A percentile compares a stretch with the other conserved stretches of the same genome.
These are phyloP conservation scores for Lenwebbia sp. DNA, from an alignment of 345 rosid species.

Conservation along the genomic window DNA sequence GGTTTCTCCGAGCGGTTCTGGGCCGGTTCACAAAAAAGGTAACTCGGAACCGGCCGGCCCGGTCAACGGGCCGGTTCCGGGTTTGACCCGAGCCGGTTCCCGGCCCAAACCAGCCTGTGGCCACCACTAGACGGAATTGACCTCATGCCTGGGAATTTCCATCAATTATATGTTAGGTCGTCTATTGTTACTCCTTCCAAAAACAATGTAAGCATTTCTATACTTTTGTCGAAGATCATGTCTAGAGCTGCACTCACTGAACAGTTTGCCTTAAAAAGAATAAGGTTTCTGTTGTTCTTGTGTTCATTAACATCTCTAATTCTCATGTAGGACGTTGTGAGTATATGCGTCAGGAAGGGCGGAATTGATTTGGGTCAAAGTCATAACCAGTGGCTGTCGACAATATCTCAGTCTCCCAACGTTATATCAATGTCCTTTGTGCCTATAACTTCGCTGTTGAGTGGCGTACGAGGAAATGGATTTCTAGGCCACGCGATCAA, in stretches of 20 bases:
- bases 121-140: no score
- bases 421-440: conserved; percentile 90
- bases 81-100: no score
- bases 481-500: conserved; percentile 81
- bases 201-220: conserved; percentile 41
- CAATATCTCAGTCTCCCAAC: conserved; percentile 64
- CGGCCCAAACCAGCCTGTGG: no score
- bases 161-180: conserved; percentile 23
- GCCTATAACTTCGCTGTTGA: conserved; percentile 81
- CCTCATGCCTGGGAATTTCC: conserved; percentile 24
- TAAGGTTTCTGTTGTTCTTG: not conserved
- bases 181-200: conserved; percentile 36
- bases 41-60: no score
- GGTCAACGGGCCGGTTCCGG: no score
- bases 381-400: conserved; percentile 84
- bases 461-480: conserved; percentile 80
- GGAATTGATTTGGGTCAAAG: conserved; percentile 62
- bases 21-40: no score
- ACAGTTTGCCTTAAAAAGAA: not conserved
- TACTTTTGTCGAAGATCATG: not conserved
- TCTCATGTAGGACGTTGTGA: conserved; percentile 31
- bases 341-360: conserved; percentile 55
- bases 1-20: no score
- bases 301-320: not conserved
- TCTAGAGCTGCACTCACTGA: not conserved